These are phyloP conservation scores for Cladorrhinum sp. DNA, from an alignment of 2,329 filamentous ascomycete genomes.

Conservation along the genomic window DNA sequence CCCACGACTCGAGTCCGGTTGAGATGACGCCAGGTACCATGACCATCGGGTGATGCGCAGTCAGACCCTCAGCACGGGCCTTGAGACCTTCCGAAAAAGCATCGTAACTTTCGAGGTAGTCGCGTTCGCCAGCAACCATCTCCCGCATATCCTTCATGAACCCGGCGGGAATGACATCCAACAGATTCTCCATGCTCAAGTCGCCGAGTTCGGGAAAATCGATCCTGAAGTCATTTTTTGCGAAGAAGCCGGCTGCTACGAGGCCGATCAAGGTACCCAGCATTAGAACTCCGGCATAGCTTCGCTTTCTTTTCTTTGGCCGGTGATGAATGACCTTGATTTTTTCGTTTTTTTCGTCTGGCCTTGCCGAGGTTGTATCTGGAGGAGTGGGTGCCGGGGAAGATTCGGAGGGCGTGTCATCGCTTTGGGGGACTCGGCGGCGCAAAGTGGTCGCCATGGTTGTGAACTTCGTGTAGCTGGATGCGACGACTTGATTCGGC, in stretches of 20 bases:
- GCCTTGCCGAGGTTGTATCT: constrained; percentile 36
- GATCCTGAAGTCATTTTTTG: constrained; percentile 83
- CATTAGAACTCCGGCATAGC: constrained; percentile 77
- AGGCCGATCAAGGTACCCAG: constrained; percentile 89
- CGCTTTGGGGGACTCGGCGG: constrained; percentile 22
- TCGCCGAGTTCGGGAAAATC: constrained; percentile 67
- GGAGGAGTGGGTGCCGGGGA: constrained; percentile 29
- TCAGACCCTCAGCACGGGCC: constrained; percentile 74
- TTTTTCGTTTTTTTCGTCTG: constrained; percentile 32
- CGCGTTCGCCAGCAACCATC: constrained; percentile 74
- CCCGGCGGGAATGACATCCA: constrained; percentile 84
- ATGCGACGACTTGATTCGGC: not conserved
- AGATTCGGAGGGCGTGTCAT: constrained; percentile 31
- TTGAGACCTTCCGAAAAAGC: constrained; percentile 88
- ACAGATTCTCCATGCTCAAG: constrained; percentile 76
- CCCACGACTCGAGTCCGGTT: constrained; percentile 95
- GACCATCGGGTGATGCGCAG: constrained; percentile 82
- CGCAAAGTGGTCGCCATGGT: constrained; percentile 30
- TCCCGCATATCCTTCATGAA: constrained; percentile 84
- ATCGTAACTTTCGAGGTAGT: constrained; percentile 81
- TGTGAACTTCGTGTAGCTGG: not conserved
- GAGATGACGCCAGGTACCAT: constrained; percentile 99
- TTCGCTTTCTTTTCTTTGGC: constrained; percentile 63
- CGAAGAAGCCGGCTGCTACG: constrained; percentile 84
- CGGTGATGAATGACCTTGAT: constrained; percentile 45